These are phyloP conservation scores for Earliella scabrosa DNA, from an alignment of 1,284 basidiomycete species.

Conservation along the genomic window DNA sequence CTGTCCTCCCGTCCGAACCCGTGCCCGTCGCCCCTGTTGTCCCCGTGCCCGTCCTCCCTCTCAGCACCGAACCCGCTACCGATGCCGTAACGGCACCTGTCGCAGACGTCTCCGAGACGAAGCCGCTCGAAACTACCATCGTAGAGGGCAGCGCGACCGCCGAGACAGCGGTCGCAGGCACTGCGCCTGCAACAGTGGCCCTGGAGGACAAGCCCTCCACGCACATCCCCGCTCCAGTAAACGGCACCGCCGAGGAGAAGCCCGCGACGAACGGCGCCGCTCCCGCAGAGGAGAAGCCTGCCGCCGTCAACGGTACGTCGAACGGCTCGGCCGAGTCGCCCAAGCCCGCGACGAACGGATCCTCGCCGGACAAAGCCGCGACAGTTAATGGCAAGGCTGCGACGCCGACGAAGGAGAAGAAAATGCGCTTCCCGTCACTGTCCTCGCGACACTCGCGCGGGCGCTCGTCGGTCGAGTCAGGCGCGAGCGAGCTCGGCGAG, in stretches of 20 bases:
- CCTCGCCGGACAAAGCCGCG: slow-evolving; percentile 18
- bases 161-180: slow-evolving; percentile 8
- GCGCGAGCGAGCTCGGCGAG: slow-evolving; percentile 28
- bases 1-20: slow-evolving; percentile 20
- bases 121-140: slow-evolving; percentile 21
- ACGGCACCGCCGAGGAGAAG: slow-evolving; percentile 12
- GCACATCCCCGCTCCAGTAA: slow-evolving; percentile 19
- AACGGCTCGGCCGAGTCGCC: neutral
- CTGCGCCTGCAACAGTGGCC: slow-evolving; percentile 2
- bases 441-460: slow-evolving; percentile 29
- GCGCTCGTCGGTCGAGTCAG: slow-evolving; percentile 25
- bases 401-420: slow-evolving; percentile 30
- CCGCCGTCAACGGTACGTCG: slow-evolving; percentile 7
- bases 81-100: slow-evolving; percentile 9
- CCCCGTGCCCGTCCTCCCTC: slow-evolving; percentile 21
- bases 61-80: slow-evolving; percentile 15
- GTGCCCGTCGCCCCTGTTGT: slow-evolving; percentile 20
- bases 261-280: slow-evolving; percentile 16
- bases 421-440: slow-evolving; percentile 36
- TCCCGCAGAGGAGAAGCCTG: slow-evolving; percentile 7
- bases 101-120: slow-evolving; percentile 21
- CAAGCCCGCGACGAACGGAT: slow-evolving; percentile 4
- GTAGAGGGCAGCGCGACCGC: slow-evolving; percentile 22
- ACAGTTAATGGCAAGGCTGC: slow-evolving; percentile 16
- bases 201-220: slow-evolving; percentile 18